Percentiles rank a stretch among this genome's conserved stretches.
phyloP scores from a whole-genome alignment of 352 stramenopile genomes.

The Elongisporangium anandrum region DNA sequence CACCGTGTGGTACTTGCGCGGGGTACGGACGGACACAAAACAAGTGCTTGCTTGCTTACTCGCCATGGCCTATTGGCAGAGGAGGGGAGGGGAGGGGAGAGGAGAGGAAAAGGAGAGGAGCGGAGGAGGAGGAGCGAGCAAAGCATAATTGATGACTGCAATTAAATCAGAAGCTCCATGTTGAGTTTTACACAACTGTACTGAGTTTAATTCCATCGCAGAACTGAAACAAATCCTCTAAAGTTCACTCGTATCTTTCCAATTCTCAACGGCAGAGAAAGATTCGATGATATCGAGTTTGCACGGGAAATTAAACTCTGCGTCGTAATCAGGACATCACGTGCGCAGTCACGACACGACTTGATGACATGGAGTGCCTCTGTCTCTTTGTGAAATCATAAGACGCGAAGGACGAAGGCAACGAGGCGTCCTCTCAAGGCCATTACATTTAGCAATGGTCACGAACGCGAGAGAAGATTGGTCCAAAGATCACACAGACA shows the following conservation, averaged over 20 bases:
- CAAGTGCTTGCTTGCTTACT: neutral
- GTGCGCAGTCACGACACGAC: neutral
- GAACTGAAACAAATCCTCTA: no score
- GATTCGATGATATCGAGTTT: neutral
- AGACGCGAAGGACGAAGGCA: neutral
- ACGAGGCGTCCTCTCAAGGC: neutral
- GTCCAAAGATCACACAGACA: no score
- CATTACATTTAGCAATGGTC: no score
- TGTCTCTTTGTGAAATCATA: neutral
- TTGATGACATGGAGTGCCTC: neutral
- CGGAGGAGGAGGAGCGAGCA: neutral
- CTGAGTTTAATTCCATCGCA: no score
- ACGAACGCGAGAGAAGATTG: no score
- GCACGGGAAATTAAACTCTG: neutral
- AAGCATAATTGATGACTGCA: neutral
- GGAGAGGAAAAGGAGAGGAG: no score
- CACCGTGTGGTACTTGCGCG: neutral
- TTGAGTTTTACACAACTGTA: neutral
- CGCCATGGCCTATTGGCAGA: no score
- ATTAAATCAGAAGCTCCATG: neutral
- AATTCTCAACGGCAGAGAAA: neutral
- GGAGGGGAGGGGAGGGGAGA: no score
- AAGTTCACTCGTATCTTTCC: no score
- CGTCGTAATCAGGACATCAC: neutral
- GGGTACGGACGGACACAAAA: neutral